Evolutionary conservation across 2,329 filamentous ascomycete species (phyloP), one percentile per base, ranked within the genome.

Genomic region (Curvularia lunata): DNA sequence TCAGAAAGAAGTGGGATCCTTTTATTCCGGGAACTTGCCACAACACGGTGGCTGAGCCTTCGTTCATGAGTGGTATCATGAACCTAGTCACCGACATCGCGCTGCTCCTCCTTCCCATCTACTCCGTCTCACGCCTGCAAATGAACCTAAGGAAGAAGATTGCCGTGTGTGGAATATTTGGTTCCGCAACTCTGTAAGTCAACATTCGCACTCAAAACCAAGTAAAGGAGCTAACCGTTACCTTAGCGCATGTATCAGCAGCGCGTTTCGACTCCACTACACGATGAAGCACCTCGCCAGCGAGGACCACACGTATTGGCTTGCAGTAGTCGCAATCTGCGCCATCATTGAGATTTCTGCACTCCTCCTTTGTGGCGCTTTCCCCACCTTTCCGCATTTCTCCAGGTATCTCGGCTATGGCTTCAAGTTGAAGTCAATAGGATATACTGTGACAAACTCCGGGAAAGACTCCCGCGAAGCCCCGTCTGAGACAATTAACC

Each of bases 21-120:
- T 51, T 54, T 4, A 27, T 56, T n/a, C 42, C 56, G 0, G 68
- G 66, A 7, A 58, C 61, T 25, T 71, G 70, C 41, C 62, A 66
- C 43, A 61, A 65, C 34, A 56, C 61, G 25, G 34, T 41, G 4
- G 59, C 48, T 9, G 16, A 37, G 54, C 60, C 28, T 18, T 51
- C 37, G 28, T 27, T 41, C 13, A 48, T 49, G 18, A 56, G 54
- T 10, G 67, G 69, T 37, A 18, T 70, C 19, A 38, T 63, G 3
- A 64, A 68, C 16, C 57, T 72, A 10, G 16, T 66, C 13, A 48
- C 46, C 21, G 46, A 48, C 30, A 23, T 48, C 21, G 21, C 19
- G 7, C 30, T 48, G 16, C 23, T 48, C 1, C 5, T 48, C 16
- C 46, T 48, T 38, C 46, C 46, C 7, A 48, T 48, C 32, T 48